phyloP scores from a whole-genome alignment of 1,284 basidiomycete genomes.

The Leccinum discolor region DNA sequence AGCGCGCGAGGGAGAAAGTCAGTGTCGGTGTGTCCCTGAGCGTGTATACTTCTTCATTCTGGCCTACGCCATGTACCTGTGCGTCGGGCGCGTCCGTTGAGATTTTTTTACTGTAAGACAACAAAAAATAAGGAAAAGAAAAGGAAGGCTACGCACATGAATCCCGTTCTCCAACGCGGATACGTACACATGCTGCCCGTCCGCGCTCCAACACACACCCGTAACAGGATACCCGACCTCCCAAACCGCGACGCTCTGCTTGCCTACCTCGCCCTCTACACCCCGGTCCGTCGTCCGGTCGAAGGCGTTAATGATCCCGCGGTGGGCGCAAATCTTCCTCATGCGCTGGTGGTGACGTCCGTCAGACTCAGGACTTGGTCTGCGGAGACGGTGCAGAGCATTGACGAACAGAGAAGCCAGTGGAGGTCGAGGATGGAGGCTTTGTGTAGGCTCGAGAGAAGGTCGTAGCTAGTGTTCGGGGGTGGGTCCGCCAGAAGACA shows the following conservation, averaged over 20 bases:
- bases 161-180: slow-evolving; percentile 93
- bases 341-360: slow-evolving; percentile 77
- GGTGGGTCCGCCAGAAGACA: slow-evolving; percentile 84
- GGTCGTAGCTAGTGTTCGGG: slow-evolving; percentile 82
- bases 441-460: slow-evolving; percentile 73
- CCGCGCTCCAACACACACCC: slow-evolving; percentile 87
- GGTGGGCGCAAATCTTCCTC: slow-evolving; percentile 79
- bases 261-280: slow-evolving; percentile 58
- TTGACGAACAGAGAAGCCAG: slow-evolving; percentile 73
- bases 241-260: slow-evolving; percentile 77
- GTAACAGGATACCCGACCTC: slow-evolving; percentile 89
- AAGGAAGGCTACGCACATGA: slow-evolving; percentile 58
- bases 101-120: no score
- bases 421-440: slow-evolving; percentile 81
- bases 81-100: not conserved
- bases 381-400: slow-evolving; percentile 80
- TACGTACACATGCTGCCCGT: slow-evolving; percentile 84
- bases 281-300: slow-evolving; percentile 77
- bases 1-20: slow-evolving; percentile 78
- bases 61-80: slow-evolving; percentile 86
- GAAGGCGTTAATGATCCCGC: slow-evolving; percentile 87
- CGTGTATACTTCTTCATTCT: slow-evolving; percentile 74
- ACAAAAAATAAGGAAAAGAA: not conserved
- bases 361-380: slow-evolving; percentile 80
- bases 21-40: slow-evolving; percentile 85